Percentiles rank a stretch among this genome's conserved stretches.
phyloP scores from a whole-genome alignment of 768 basidiomycete species.

The Mycena latifolia region DNA sequence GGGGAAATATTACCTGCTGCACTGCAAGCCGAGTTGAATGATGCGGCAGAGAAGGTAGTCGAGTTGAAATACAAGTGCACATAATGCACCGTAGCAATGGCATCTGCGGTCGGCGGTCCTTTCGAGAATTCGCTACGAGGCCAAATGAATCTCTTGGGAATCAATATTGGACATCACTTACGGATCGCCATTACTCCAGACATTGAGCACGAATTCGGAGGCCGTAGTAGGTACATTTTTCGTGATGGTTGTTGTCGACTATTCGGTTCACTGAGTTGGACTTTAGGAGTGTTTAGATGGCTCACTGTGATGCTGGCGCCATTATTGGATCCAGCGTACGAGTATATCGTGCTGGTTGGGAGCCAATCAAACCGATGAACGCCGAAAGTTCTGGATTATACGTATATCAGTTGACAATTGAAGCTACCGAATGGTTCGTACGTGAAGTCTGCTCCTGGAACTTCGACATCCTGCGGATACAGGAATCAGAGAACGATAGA shows the following conservation, averaged over 20 bases:
- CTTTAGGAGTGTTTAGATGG: too few relatives aligned
- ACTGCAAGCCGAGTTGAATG: conserved; percentile 30
- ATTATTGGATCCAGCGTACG: conserved; percentile 25
- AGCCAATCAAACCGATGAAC: conserved; percentile 37
- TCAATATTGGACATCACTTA: neutral
- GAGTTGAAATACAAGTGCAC: conserved; percentile 38
- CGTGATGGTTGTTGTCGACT: conserved; percentile 25
- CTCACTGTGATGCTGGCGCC: conserved; percentile 10
- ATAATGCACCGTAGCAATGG: conserved; percentile 33
- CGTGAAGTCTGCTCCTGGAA: conserved; percentile 36
- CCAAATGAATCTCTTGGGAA: neutral
- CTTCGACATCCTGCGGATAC: conserved; percentile 8
- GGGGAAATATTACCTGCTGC: conserved; percentile 27
- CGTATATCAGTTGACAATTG: neutral
- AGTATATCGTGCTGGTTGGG: conserved; percentile 22
- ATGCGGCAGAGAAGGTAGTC: conserved; percentile 21
- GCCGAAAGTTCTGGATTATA: conserved; percentile 29
- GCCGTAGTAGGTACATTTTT: conserved; percentile 29
- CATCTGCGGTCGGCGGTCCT: conserved; percentile 32
- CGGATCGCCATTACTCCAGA: conserved; percentile 32
- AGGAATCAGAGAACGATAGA: neutral
- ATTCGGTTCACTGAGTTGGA: too few relatives aligned
- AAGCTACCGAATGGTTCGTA: neutral
- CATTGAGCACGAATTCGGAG: conserved; percentile 31
- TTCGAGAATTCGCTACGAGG: conserved; percentile 21